Base-by-base conservation (phyloP, 2,329 filamentous ascomycete species). In the Dactylellina parvicollis region DNA sequence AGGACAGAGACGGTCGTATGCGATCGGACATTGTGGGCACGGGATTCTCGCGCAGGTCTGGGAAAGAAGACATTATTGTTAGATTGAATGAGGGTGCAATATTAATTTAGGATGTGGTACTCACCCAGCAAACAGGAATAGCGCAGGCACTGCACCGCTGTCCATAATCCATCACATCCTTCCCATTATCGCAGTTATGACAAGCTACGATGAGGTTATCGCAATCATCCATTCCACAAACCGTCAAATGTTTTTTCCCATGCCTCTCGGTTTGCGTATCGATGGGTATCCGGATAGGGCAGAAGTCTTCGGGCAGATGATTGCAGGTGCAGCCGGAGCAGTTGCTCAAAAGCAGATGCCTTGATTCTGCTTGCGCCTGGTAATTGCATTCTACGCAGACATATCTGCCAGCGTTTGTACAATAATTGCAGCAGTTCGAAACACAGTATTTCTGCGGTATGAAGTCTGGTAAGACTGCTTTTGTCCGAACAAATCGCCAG, bases 361-460 rank as follows among this genome's bases (percentile, higher is more conserved):
- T 55, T 3, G 60, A 54, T 24, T 73, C 69, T 10, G 56, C 52
- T n/a, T 66, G 60, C 3, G 69, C 55, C 16, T 65, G 60, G 32
- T 61, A 49, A 10, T 66, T 65, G 36, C 69, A 73, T 8, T 73
- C 69, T 12, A 73, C 54, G n/a, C 69, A 73, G 8, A 73, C 69
- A 9, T 73, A 73, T 36, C 69, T 59, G n/a, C 69, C 69, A 10
- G 69, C 60, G 14, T 73, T 66, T 4, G 60, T 66, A 46, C 69
- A 73, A 24, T 66, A 73, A 18, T 66, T 65, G 62, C 69, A 73
- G 20, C 60, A 73, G 16, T 73, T 73, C 5, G 60, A 66, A 10
- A 73, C 69, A 36, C 69, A 73, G 14, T 73, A 73, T 32, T 61
- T 73, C n/a, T 61, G 60, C 9, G 69, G 69, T 4, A 73, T 65